Conservation (phyloP, 2,329 filamentous ascomycete genomes). For the Aspergillus brasiliensis region DNA sequence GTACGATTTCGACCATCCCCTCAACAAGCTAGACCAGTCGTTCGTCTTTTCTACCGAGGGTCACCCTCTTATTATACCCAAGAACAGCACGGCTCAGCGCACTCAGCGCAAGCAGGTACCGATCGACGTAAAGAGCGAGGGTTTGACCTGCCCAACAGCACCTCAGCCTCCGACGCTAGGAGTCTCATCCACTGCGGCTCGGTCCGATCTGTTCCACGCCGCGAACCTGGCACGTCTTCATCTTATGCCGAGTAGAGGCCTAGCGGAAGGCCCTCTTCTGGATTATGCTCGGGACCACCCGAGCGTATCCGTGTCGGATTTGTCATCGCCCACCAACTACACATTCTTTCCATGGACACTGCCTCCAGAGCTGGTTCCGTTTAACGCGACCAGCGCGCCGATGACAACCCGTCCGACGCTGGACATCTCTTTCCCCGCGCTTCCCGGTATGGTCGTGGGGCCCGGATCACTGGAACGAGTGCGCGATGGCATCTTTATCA, state of each 20-base stretch:
- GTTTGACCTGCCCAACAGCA: conserved; percentile 67
- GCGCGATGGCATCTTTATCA: conserved; percentile 61
- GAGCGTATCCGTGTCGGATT: conserved; percentile 57
- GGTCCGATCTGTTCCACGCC: conserved; percentile 83
- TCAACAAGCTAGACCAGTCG: conserved; percentile 82
- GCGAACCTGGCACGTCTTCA: conserved; percentile 82
- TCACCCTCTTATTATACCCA: conserved; percentile 84
- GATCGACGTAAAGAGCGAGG: conserved; percentile 15
- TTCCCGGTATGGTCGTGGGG: conserved; percentile 52
- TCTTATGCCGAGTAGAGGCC: conserved; percentile 63
- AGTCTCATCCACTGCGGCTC: conserved; percentile 76
- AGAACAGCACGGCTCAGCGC: conserved; percentile 32
- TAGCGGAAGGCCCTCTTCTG: conserved; percentile 59
- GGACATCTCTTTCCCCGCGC: conserved; percentile 65
- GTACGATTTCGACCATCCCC: conserved; percentile 80
- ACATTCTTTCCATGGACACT: conserved; percentile 94
- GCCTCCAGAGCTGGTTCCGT: conserved; percentile 71
- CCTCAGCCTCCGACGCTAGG: conserved; percentile 64
- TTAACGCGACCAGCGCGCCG: conserved; percentile 73
- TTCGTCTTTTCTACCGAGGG: conserved; percentile 97
- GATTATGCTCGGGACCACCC: conserved; percentile 58
- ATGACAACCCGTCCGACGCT: conserved; percentile 73
- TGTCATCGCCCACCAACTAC: conserved; percentile 69
- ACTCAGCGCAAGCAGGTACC: conserved; percentile 14
- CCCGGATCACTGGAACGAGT: conserved; percentile 58